Base-by-base conservation (phyloP, 2,329 filamentous ascomycete species). In the Penicillium sp. region DNA sequence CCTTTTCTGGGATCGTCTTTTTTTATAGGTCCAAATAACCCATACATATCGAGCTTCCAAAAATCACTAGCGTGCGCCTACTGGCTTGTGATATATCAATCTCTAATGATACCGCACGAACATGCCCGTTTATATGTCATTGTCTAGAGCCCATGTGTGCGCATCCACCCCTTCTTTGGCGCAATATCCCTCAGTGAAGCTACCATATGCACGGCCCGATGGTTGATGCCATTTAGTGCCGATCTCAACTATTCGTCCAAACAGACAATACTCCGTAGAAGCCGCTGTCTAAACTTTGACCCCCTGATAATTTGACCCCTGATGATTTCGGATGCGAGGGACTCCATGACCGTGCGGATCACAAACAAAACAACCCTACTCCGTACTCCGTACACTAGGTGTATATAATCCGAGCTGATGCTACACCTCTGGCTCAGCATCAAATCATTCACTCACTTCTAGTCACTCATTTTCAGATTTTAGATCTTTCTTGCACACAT, bases 391-490 rank as follows among this genome's bases (percentile, higher is more conserved):
- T 29, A 48, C 41, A 40, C n/a, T 54, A 21, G 4, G 24, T 27
- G 52, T 67, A 69, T 70, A 65, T 65, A 70, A 65, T 49, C 27
- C 31, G 21, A 32, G 38, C 24, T 24, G 42, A 9, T 24, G 21
- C 46, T 11, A 24, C 11, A 29, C n/a, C 27, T 18, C 10, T 21
- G 0, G 7, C 52, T 61, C 49, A 36, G 41, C 57, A 62, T 16
- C 59, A 63, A 64, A 52, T 56, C 55, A 58, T 39, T 55, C 54
- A 52, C 58, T 59, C 54, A 49, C 46, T 58, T 56, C 56, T 48
- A 62, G 62, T 65, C 65, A 55, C 59, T 67, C 59, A 21, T 61
- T 65, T 50, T 36, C 44, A 32, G 36, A 46, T 39, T 18, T 42
- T 46, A 24, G 50, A 42, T 42, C 38, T 16, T 29, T 10, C 22